Conservation (phyloP, 331 rosid genomes). For the Quercus lobata region DNA sequence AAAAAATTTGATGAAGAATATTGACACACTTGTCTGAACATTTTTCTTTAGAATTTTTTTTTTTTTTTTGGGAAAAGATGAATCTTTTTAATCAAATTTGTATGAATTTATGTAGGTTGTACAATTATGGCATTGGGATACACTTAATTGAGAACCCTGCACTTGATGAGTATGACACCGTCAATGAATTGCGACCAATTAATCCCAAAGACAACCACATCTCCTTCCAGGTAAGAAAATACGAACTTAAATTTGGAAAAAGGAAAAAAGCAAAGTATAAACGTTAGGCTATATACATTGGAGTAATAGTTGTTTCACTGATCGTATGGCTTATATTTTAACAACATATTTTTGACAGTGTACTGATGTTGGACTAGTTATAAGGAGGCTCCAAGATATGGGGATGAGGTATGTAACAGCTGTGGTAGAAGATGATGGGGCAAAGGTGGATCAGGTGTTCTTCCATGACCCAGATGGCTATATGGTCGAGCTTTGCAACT, state of each 20-base stretch:
- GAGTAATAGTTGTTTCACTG: not conserved
- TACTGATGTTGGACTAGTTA: conserved; percentile 62
- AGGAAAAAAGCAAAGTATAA: not conserved
- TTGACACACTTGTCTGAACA: no score
- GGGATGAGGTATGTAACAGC: conserved; percentile 79
- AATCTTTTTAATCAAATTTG: not conserved
- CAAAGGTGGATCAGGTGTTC: conserved; percentile 74
- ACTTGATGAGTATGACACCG: conserved; percentile 34
- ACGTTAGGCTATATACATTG: no score
- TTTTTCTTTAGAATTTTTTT: no score
- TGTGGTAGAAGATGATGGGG: conserved; percentile 66
- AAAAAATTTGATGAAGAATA: not conserved
- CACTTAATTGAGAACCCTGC: conserved; percentile 79
- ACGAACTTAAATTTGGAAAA: not conserved
- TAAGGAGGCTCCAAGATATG: conserved; percentile 70
- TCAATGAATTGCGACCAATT: conserved; percentile 45
- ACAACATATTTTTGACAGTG: conserved; percentile 40
- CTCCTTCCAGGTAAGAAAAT: conserved; percentile 69
- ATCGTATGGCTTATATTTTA: not conserved
- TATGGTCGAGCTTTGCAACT: conserved; percentile 86
- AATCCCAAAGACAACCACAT: conserved; percentile 91
- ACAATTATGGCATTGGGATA: conserved; percentile 80
- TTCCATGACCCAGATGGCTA: conserved; percentile 96
- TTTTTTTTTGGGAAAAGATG: no score
- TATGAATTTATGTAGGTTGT: conserved; percentile 48